Evolutionary conservation across 345 rosid genomes (phyloP).

Genomic region (Rhodamnia rubescens): DNA sequence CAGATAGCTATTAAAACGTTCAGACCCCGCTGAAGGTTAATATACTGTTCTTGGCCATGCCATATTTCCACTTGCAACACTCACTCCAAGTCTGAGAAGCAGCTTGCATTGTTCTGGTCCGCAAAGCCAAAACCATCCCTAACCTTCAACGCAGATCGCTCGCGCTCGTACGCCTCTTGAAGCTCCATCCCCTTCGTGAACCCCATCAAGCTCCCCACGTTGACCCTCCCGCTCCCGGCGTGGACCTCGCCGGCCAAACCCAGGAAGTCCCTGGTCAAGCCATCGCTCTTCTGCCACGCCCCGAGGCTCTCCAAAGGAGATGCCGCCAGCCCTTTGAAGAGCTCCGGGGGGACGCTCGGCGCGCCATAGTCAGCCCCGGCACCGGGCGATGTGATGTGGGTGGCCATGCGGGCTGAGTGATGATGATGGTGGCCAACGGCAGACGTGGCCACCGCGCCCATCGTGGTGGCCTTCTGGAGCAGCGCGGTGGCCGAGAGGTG

Average conservation of each 20-base stretch:
- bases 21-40: background rate
- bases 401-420: background rate
- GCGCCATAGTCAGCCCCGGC: background rate
- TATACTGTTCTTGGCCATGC: background rate
- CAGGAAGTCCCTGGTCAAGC: constrained; percentile 8
- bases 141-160: background rate
- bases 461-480: constrained; percentile 72
- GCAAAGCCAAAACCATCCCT: background rate
- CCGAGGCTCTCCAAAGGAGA: background rate
- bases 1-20: background rate
- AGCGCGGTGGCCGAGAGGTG: constrained; percentile 87
- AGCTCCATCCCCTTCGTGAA: background rate
- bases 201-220: background rate
- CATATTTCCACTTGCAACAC: background rate
- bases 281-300: background rate
- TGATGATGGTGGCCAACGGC: background rate
- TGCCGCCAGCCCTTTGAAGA: background rate
- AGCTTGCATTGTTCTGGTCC: background rate
- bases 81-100: background rate
- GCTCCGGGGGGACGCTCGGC: background rate
- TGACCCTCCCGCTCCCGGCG: background rate
- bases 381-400: constrained; percentile 2
- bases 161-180: background rate
- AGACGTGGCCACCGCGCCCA: constrained; percentile 26
- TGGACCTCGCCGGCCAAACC: background rate